These are phyloP conservation scores for Ganoderma sinense DNA, from an alignment of 1,284 basidiomycete genomes.

Conservation along the genomic window DNA sequence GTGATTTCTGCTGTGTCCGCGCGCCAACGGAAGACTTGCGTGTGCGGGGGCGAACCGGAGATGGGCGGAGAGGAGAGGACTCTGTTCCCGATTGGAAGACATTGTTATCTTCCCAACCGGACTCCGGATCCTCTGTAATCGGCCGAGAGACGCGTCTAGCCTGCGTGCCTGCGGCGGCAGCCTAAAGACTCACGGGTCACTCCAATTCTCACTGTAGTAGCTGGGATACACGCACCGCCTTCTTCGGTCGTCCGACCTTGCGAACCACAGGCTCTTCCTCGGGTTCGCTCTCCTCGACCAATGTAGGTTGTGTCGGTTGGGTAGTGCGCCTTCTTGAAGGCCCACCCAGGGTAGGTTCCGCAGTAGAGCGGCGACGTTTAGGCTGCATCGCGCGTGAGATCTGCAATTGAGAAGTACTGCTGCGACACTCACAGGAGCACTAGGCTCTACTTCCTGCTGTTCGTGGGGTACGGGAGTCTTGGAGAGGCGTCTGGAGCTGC, in stretches of 20 bases:
- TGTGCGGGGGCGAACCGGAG: slow-evolving; percentile 58
- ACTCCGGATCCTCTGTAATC: slow-evolving; percentile 58
- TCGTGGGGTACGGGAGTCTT: slow-evolving; percentile 38
- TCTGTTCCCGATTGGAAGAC: slow-evolving; percentile 85
- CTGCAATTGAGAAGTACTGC: slow-evolving; percentile 28
- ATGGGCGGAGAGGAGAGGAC: slow-evolving; percentile 73
- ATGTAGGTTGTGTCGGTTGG: slow-evolving; percentile 48
- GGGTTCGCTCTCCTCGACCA: slow-evolving; percentile 81
- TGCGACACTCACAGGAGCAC: slow-evolving; percentile 54
- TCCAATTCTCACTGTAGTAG: not conserved
- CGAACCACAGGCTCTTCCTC: slow-evolving; percentile 69
- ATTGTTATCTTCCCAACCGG: slow-evolving; percentile 88
- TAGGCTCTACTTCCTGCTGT: slow-evolving; percentile 14
- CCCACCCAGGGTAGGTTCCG: slow-evolving; percentile 70
- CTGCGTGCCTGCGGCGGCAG: slow-evolving; percentile 55
- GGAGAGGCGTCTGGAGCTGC: slow-evolving; percentile 47
- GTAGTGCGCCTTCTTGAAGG: slow-evolving; percentile 49
- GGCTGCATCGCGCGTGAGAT: not conserved
- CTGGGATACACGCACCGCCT: slow-evolving; percentile 52
- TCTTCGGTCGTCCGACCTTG: slow-evolving; percentile 68
- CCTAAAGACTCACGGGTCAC: slow-evolving; percentile 36
- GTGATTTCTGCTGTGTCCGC: slow-evolving; percentile 44
- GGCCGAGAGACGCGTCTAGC: slow-evolving; percentile 61
- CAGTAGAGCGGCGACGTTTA: slow-evolving; percentile 70
- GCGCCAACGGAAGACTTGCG: slow-evolving; percentile 50